Conservation (phyloP, 208 protist genomes). For the Entamoeba dispar region DNA sequence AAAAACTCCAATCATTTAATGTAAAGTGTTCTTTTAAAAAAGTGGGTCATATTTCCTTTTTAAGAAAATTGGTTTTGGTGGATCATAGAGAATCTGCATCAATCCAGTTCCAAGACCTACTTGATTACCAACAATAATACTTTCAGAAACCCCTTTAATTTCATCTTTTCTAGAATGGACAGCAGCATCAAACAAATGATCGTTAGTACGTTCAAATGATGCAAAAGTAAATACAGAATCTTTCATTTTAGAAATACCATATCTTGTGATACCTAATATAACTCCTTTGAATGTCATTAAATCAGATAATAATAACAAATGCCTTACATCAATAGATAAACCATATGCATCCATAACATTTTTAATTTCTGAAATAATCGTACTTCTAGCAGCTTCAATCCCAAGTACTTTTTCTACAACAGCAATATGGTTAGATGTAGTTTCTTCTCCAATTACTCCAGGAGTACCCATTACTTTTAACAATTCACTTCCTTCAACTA, state of each 20-base stretch:
- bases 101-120: neutral
- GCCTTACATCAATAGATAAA: constrained; percentile 80
- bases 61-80: neutral
- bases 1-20: too few species aligned
- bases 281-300: constrained; percentile 83
- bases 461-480: constrained; percentile 68
- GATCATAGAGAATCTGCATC: neutral
- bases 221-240: constrained; percentile 90
- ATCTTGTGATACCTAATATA: constrained; percentile 89
- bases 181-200: constrained; percentile 93
- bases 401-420: constrained; percentile 47
- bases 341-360: constrained; percentile 73
- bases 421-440: constrained; percentile 82
- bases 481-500: constrained; percentile 69
- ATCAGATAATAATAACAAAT: constrained; percentile 89
- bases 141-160: neutral
- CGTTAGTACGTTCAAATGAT: constrained; percentile 93
- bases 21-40: neutral
- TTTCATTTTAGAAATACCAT: constrained; percentile 94
- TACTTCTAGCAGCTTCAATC: constrained; percentile 23
- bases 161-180: neutral
- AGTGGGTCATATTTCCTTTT: neutral
- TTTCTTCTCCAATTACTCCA: constrained; percentile 58
- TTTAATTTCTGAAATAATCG: constrained; percentile 26
- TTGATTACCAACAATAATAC: constrained; percentile 2